Conservation (phyloP, 805 yeast species). For the Metschnikowia drakensbergensis region DNA sequence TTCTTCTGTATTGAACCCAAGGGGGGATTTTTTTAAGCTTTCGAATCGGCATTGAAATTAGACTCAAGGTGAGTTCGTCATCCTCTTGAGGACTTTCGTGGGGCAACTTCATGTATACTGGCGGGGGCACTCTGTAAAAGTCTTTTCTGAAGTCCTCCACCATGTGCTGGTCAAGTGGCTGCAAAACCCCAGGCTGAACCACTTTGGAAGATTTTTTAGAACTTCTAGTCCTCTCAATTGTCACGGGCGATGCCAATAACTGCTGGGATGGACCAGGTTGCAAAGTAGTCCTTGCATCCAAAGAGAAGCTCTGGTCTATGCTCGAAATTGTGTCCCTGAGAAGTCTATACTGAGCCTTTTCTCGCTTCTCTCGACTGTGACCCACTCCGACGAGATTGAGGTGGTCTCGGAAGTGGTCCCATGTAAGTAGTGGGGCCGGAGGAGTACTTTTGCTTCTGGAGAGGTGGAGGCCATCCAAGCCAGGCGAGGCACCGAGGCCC, state of each 20-base stretch:
- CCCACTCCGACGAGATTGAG: not conserved
- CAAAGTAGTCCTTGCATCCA: not conserved
- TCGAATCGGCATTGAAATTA: not conserved
- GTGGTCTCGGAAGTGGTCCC: not conserved
- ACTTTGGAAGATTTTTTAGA: not conserved
- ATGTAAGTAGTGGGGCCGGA: slow-evolving; percentile 6
- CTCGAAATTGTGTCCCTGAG: not conserved
- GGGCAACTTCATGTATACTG: not conserved
- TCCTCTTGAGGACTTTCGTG: not conserved
- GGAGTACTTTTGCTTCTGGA: not conserved
- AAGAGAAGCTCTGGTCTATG: not conserved
- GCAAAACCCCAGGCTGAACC: not conserved
- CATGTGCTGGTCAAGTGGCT: not conserved
- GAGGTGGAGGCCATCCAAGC: not conserved
- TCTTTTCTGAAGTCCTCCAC: not conserved
- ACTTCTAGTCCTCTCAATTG: not conserved
- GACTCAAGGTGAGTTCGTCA: not conserved
- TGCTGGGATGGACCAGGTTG: not conserved
- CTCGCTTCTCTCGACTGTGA: not conserved
- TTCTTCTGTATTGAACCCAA: not conserved
- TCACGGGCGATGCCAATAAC: not conserved
- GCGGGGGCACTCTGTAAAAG: slow-evolving; percentile 2
- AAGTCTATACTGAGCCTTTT: not conserved
- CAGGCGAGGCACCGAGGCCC: not conserved
- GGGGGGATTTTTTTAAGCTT: not conserved